Conservation (phyloP, 73 alveolate species). For the Durusdinium trenchii region DNA sequence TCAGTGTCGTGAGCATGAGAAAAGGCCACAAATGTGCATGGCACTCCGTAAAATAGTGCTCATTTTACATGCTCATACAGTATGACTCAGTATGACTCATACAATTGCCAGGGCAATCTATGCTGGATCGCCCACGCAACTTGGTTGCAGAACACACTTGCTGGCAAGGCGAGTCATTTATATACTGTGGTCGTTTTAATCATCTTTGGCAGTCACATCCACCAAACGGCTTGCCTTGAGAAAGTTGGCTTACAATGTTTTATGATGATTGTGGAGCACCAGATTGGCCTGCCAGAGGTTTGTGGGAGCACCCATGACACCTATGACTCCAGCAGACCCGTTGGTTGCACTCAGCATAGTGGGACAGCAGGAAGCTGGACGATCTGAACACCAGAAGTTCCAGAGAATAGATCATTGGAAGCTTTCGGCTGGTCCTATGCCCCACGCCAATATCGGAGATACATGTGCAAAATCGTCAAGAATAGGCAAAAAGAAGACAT, state of each 20-base stretch:
- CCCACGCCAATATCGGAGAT: too few species aligned
- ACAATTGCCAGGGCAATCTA: slow-evolving; percentile 32
- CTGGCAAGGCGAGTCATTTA: not conserved
- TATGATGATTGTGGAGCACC: not conserved
- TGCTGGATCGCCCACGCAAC: slow-evolving; percentile 34
- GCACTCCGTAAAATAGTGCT: too few species aligned
- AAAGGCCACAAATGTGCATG: too few species aligned
- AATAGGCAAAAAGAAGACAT: too few species aligned
- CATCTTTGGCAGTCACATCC: not conserved
- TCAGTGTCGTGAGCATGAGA: not conserved
- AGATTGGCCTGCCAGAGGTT: not conserved
- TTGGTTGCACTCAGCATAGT: slow-evolving; percentile 21
- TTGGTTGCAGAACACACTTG: not conserved
- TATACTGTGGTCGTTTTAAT: not conserved
- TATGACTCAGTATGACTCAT: not conserved
- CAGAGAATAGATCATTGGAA: too few species aligned
- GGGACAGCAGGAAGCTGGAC: not conserved
- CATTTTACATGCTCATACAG: too few species aligned
- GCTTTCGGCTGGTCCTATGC: too few species aligned
- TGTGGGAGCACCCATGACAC: slow-evolving; percentile 35
- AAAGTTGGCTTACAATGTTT: not conserved
- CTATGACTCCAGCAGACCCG: slow-evolving; percentile 50
- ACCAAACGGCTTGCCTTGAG: not conserved
- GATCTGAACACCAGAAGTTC: too few species aligned
- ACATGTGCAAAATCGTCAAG: too few species aligned